Evolutionary conservation across 129 eudicot genomes (phyloP).

Genomic region (Smallanthus sonchifolius): DNA sequence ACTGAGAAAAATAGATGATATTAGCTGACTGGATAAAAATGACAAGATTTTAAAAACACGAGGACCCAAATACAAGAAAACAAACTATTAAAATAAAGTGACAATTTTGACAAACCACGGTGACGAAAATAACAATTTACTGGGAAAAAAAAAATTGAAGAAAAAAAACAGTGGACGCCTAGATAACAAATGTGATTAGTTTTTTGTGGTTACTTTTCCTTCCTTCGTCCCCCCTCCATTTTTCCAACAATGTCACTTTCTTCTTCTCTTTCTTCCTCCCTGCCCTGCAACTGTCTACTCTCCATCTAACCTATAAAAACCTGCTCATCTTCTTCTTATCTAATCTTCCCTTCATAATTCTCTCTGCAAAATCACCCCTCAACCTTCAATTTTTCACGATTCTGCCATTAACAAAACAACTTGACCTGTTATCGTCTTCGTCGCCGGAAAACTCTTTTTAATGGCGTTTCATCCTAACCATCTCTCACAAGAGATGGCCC

Average conservation of each 20-base stretch:
- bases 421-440: not conserved
- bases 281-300: conserved; percentile 1
- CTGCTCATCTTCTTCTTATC: conserved; percentile 4
- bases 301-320: conserved; percentile 12
- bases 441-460: not conserved
- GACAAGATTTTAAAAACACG: too few species aligned
- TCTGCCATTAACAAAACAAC: not conserved
- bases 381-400: not conserved
- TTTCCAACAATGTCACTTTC: conserved; percentile 19
- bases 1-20: too few species aligned
- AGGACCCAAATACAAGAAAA: too few species aligned
- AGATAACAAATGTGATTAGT: not conserved
- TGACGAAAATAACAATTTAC: too few species aligned
- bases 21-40: too few species aligned
- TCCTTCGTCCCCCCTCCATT: conserved; percentile 2
- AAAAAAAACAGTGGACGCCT: not conserved
- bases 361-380: not conserved
- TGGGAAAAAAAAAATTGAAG: too few species aligned
- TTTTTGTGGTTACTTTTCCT: not conserved
- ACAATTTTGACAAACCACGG: too few species aligned
- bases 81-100: too few species aligned
- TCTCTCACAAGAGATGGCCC: conserved; percentile 55
- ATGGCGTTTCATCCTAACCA: conserved; percentile 56
- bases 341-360: not conserved
- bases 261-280: conserved; percentile 6